Evolutionary conservation across 2,329 filamentous ascomycete genomes (phyloP), one percentile per base, ranked within the genome.

Genomic region (Domatiomyces globalis): DNA sequence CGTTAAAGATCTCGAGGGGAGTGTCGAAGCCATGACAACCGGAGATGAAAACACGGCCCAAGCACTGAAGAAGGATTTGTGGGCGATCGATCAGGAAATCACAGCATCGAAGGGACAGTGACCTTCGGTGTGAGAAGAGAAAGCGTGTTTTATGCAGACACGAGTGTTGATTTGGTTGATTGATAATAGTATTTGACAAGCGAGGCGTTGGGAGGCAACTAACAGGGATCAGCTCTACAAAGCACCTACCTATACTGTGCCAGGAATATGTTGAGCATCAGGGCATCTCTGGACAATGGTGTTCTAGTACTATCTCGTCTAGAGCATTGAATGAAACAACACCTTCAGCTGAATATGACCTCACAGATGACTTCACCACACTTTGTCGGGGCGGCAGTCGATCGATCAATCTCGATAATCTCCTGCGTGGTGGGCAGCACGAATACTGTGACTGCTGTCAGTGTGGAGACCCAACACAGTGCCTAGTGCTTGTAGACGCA

Each of bases 1-100:
- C 10, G 72, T 82, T 45, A 65, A 65, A 27, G 79, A 82, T 63
- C 62, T 83, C 44, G 76, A 81, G 59, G 71, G 68, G 2, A 71
- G 72, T 45, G 69, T 69, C 25, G 63, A 65, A 19, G 68, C 70
- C 9, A 68, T 71, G 54, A 62, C 63, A 6, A 65, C 64, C 52
- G 55, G 57, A 36, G 63, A 69, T 52, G 49, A 56, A 19, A 49
- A 39, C 49, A 47, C 51, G 43, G 18, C 49, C 27, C 60, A 66
- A 52, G 62, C 62, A 46, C 58, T 73, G 53, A 69, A 68, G 43
- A 62, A 65, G 49, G 69, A 73, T 46, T 65, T 67, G 25, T 58
- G 69, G 48, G 62, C 69, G 50, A 71, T 73, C 61, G 68, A 73
- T 48, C 63, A 65, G 49, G 70, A 73, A 44, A 56, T 69, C 17